Base-by-base conservation (phyloP, 768 basidiomycete species). In the Hygrocybe coccinea region DNA sequence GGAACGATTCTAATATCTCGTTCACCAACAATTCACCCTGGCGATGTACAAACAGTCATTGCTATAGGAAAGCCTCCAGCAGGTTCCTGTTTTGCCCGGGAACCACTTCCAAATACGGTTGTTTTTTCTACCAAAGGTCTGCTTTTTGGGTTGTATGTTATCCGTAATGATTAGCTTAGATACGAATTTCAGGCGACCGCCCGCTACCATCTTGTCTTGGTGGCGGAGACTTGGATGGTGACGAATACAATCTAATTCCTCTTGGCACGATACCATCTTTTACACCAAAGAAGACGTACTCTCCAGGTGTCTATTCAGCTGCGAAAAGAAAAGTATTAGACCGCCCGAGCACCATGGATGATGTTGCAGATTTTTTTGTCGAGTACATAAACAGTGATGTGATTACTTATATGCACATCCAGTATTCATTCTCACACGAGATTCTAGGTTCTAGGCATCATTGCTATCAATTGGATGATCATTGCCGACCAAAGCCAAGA, bases 221-320 rank as follows among this genome's bases (percentile, higher is more conserved):
- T 2, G 86, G 86, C 1, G 86, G 86, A 0, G 87, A 88, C 62
- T 69, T 87, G 9, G 86, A 89, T 63, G 86, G 85, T 21, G 84
- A 86, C 55, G 65, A 72, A 9, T 85, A 82, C 56, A 82, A 82
- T 54, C 58, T 84, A 0, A 74, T 82, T 35, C 77, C 78, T 2
- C 62, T 81, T 45, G 59, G 68, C 5, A 57, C 67, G 19, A 63
- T 71, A 15, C 74, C 77, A 12, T 66, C 67, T 36, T 76, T 80
- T 49, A 35, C 15, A 10, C 67, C 68, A 1, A 54, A 54, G 14
- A 54, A 48, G 2, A 65, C 61, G 2, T 60, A 62, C 29, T 2
- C 25, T 3, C 79, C 86, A 2, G 83, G 80, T 1, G 63, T 62
- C 14, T 87, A 87, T 62, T 62, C 67, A 1, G 71, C 82, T 2